Conservation (phyloP, 2,329 filamentous ascomycete genomes). For the Endoconidiophora polonica region DNA sequence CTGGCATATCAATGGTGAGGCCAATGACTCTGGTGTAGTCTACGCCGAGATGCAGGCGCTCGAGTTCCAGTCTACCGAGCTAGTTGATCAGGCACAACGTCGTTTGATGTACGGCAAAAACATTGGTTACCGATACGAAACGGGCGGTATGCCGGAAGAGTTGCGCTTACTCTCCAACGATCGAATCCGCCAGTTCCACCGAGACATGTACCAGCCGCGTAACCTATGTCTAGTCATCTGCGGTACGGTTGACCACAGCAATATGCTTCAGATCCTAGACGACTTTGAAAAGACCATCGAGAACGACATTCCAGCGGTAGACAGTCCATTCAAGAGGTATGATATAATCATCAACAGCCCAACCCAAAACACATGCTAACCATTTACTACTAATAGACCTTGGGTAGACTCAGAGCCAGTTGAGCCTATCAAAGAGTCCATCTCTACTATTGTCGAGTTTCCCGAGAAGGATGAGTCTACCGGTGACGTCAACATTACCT, state of each 20-base stretch:
- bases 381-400: constrained; percentile 28
- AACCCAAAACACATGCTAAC: neutral
- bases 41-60: constrained; percentile 98
- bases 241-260: constrained; percentile 73
- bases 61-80: constrained; percentile 65
- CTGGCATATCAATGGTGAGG: constrained; percentile 83
- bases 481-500: constrained; percentile 72
- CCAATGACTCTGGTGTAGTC: constrained; percentile 89
- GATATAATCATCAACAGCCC: constrained; percentile 4
- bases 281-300: constrained; percentile 77
- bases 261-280: constrained; percentile 68
- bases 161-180: constrained; percentile 73
- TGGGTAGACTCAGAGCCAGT: constrained; percentile 82
- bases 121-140: constrained; percentile 90
- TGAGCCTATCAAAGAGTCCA: constrained; percentile 52
- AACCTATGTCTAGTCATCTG: constrained; percentile 84
- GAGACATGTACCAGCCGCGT: constrained; percentile 93
- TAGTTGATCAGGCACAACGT: constrained; percentile 73
- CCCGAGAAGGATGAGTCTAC: constrained; percentile 92
- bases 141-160: constrained; percentile 91
- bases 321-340: constrained; percentile 56
- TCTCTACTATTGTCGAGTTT: constrained; percentile 69
- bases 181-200: constrained; percentile 85
- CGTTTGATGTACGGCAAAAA: constrained; percentile 74
- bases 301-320: constrained; percentile 58